phyloP scores from a whole-genome alignment of 768 basidiomycete genomes.

The Rhizopogon roseolus region DNA sequence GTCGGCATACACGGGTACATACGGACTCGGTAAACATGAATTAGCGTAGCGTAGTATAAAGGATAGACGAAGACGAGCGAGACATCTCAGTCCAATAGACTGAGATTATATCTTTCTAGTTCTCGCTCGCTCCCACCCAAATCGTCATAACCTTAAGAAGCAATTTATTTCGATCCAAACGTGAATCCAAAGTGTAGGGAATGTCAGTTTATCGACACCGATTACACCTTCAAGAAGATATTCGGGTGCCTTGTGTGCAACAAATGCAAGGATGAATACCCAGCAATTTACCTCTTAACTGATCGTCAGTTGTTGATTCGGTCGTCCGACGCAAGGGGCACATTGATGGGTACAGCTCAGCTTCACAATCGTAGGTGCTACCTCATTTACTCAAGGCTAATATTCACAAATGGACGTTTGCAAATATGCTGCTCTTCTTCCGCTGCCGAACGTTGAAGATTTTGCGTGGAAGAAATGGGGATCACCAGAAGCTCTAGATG shows the following conservation, averaged over 20 bases:
- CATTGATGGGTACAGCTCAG: slow-evolving; percentile 56
- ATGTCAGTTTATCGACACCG: slow-evolving; percentile 86
- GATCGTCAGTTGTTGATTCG: too few species aligned
- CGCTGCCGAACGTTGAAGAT: slow-evolving; percentile 37
- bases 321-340: background rate
- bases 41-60: too few species aligned
- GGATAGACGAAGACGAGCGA: too few species aligned
- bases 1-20: too few species aligned
- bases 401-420: slow-evolving; percentile 91
- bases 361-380: slow-evolving; percentile 83
- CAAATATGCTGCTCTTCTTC: slow-evolving; percentile 99
- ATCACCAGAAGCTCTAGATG: too few species aligned
- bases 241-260: slow-evolving; percentile 87
- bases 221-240: slow-evolving; percentile 73
- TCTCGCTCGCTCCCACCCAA: too few species aligned
- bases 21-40: too few species aligned
- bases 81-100: too few species aligned
- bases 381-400: slow-evolving; percentile 94
- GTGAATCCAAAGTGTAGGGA: slow-evolving; percentile 82
- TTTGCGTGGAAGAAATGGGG: too few species aligned
- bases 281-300: slow-evolving; percentile 91
- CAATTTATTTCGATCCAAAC: slow-evolving; percentile 68
- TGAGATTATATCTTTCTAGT: too few species aligned
- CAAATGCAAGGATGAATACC: slow-evolving; percentile 81
- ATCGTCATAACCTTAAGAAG: too few species aligned